phyloP scores from a whole-genome alignment of 1,284 basidiomycete genomes.

The Athelia psychrophila region DNA sequence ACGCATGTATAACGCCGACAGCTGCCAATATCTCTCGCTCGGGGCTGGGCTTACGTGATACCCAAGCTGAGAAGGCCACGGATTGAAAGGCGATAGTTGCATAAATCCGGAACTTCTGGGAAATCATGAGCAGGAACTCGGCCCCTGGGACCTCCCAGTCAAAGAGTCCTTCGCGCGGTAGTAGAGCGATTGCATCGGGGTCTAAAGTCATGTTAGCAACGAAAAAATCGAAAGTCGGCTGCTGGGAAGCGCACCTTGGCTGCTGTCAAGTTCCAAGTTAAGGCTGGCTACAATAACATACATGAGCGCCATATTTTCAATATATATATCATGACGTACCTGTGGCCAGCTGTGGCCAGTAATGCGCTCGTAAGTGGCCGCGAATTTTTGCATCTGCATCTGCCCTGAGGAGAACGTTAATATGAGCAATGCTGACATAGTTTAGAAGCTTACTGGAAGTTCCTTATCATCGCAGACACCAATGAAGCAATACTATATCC shows the following conservation, averaged over 20 bases:
- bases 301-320: background rate
- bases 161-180: constrained; percentile 23
- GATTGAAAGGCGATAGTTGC: constrained; percentile 26
- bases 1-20: constrained; percentile 22
- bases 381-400: constrained; percentile 20
- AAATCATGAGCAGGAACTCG: constrained; percentile 20
- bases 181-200: constrained; percentile 2
- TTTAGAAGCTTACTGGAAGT: constrained; percentile 12
- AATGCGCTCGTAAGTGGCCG: constrained; percentile 28
- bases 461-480: constrained; percentile 10
- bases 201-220: background rate
- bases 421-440: background rate
- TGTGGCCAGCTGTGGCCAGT: constrained; percentile 32
- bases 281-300: background rate
- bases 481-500: constrained; percentile 17
- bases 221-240: background rate
- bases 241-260: background rate
- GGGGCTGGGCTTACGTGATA: constrained; percentile 17
- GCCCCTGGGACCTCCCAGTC: constrained; percentile 31
- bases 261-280: background rate
- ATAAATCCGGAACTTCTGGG: constrained; percentile 19
- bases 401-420: background rate
- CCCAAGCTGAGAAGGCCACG: constrained; percentile 21
- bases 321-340: constrained; percentile 19
- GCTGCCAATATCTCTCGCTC: constrained; percentile 24